Conservation (phyloP, 192 early-diverging fungal genomes). For the Phycomyces nitens region DNA sequence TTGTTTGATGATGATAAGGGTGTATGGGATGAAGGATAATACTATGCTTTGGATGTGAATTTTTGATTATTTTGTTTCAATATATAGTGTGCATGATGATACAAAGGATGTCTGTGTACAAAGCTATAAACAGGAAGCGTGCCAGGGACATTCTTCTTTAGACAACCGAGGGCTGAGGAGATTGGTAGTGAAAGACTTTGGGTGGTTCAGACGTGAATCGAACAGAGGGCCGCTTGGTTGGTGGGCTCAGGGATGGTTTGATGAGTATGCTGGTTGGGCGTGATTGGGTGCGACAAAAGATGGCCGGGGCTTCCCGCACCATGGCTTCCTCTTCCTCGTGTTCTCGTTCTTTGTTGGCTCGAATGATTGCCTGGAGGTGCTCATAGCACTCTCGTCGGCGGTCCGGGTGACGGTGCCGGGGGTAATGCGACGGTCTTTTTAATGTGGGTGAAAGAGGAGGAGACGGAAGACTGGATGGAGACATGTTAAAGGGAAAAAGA, state of each 20-base stretch:
- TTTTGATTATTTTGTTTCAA: too few relatives aligned
- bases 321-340: slow-evolving; percentile 11
- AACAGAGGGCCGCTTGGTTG: slow-evolving; percentile 8
- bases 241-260: neutral
- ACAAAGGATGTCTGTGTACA: neutral
- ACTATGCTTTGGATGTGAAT: too few relatives aligned
- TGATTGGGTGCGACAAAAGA: neutral
- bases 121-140: neutral
- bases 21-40: too few relatives aligned
- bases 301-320: slow-evolving; percentile 1
- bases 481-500: neutral
- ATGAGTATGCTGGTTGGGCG: slow-evolving; percentile 9
- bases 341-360: slow-evolving; percentile 2
- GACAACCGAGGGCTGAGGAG: neutral
- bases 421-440: neutral
- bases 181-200: slow-evolving; percentile 15
- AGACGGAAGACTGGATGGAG: neutral
- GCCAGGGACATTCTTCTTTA: neutral
- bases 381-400: slow-evolving; percentile 13
- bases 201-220: slow-evolving; percentile 23
- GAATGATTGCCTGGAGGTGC: slow-evolving; percentile 8
- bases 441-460: neutral
- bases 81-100: too few relatives aligned
- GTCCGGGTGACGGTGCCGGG: slow-evolving; percentile 7
- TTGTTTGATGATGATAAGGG: too few relatives aligned